phyloP scores from a whole-genome alignment of 768 basidiomycete species.

The Russula compacta region DNA sequence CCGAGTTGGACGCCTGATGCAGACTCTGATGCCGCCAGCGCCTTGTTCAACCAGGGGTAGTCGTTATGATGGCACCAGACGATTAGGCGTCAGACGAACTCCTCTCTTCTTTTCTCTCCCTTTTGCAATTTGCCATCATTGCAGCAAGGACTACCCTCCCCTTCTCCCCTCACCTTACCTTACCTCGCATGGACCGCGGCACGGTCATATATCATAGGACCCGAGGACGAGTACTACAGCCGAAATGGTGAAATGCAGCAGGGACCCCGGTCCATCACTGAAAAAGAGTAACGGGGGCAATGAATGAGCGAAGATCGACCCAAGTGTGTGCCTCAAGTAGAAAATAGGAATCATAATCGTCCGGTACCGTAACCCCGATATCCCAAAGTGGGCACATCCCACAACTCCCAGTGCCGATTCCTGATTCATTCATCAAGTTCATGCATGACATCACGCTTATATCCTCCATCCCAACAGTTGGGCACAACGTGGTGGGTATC shows the following conservation, averaged over 20 bases:
- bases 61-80: not conserved
- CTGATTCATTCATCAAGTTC: not conserved
- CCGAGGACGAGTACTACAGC: no score
- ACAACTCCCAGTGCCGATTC: not conserved
- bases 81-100: no score
- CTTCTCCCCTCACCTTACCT: not conserved
- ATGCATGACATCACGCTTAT: slow-evolving; percentile 12
- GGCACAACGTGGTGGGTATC: slow-evolving; percentile 23
- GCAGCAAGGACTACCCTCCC: not conserved
- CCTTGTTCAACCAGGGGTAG: not conserved
- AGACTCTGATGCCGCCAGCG: not conserved
- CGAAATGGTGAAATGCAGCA: not conserved
- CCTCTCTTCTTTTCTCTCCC: not conserved
- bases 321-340: no score
- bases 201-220: not conserved
- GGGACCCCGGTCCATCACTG: not conserved
- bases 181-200: not conserved
- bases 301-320: no score
- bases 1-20: slow-evolving; percentile 30
- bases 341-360: no score
- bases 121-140: not conserved
- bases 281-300: not conserved
- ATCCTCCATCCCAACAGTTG: slow-evolving; percentile 25
- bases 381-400: no score
- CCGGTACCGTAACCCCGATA: no score